These are phyloP conservation scores for Daedaleopsis nitida DNA, from an alignment of 768 basidiomycete genomes.

Conservation along the genomic window DNA sequence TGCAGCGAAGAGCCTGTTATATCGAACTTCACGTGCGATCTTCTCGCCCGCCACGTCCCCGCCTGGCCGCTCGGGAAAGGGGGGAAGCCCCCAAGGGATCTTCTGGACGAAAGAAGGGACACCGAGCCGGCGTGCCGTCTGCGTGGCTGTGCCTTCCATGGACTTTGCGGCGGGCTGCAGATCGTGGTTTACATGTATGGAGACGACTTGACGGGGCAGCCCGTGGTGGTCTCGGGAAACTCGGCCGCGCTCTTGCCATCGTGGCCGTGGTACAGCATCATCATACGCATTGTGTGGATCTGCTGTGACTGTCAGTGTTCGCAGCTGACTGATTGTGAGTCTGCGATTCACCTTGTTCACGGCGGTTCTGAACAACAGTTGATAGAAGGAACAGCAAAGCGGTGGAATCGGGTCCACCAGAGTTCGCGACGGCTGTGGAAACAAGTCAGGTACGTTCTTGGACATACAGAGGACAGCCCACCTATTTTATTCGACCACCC, in stretches of 20 bases:
- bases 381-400: conserved; percentile 73
- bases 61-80: conserved; percentile 51
- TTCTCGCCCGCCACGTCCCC: conserved; percentile 50
- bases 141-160: conserved; percentile 56
- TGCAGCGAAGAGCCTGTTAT: conserved; percentile 48
- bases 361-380: conserved; percentile 36
- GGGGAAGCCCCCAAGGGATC: conserved; percentile 59
- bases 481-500: conserved; percentile 55
- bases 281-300: no score
- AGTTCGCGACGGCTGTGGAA: conserved; percentile 67
- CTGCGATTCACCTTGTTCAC: no score
- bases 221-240: conserved; percentile 3
- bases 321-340: no score
- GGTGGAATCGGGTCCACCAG: conserved; percentile 83
- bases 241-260: no score
- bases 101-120: conserved; percentile 48
- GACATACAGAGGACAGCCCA: conserved; percentile 23
- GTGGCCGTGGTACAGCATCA: no score
- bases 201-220: conserved; percentile 41
- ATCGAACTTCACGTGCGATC: conserved; percentile 52
- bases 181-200: conserved; percentile 70
- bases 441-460: neutral
- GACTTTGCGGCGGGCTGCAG: conserved; percentile 57
- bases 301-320: no score
- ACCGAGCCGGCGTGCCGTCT: conserved; percentile 43